Conservation (phyloP, 345 rosid species). For the Murraya paniculata region DNA sequence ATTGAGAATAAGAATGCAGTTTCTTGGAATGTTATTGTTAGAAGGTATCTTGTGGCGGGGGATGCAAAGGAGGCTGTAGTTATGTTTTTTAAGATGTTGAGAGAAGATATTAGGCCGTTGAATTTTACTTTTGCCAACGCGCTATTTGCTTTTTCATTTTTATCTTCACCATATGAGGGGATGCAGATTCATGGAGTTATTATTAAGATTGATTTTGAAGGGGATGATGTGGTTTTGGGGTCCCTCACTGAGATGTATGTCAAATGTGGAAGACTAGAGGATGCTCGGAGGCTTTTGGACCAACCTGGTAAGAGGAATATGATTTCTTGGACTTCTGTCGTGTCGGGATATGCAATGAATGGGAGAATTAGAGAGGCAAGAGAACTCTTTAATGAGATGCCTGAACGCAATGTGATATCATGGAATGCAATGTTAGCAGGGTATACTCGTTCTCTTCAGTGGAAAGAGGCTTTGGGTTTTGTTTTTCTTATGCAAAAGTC, state of each 20-base stretch:
- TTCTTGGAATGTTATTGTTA: conserved; percentile 85
- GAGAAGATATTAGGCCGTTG: conserved; percentile 47
- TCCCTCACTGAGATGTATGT: conserved; percentile 68
- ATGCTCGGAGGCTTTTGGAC: conserved; percentile 63
- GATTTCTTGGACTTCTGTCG: conserved; percentile 67
- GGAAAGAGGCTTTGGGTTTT: conserved; percentile 71
- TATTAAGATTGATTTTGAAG: conserved; percentile 39
- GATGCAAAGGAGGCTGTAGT: conserved; percentile 48
- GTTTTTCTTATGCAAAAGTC: conserved; percentile 42
- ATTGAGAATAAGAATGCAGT: conserved; percentile 59
- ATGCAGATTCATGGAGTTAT: conserved; percentile 67
- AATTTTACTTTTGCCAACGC: conserved; percentile 68
- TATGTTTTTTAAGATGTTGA: conserved; percentile 61
- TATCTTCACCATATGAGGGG: conserved; percentile 49
- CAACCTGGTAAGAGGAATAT: conserved; percentile 47
- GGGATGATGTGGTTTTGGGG: conserved; percentile 54
- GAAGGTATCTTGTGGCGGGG: conserved; percentile 76
- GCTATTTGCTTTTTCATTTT: conserved; percentile 68
- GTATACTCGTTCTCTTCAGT: conserved; percentile 45
- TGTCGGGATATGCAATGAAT: conserved; percentile 63
- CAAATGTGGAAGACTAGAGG: conserved; percentile 55
- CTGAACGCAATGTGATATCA: conserved; percentile 63
- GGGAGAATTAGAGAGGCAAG: conserved; percentile 65
- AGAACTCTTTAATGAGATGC: conserved; percentile 73
- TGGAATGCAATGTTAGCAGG: conserved; percentile 91